phyloP scores from a whole-genome alignment of 2,329 filamentous ascomycete genomes.

The Ciborinia camelliae region DNA sequence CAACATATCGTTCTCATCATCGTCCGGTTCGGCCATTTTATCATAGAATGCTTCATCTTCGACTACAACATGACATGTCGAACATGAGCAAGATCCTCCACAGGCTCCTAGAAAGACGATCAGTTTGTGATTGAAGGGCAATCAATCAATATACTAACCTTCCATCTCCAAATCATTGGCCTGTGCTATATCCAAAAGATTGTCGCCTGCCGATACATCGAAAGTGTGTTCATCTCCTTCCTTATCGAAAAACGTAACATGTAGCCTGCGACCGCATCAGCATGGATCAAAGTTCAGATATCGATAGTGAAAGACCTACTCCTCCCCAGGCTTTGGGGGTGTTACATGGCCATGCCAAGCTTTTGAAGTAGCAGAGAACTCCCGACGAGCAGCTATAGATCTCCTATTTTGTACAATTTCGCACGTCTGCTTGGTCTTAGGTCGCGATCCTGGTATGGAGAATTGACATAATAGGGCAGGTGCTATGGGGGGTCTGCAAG shows the following conservation, averaged over 20 bases:
- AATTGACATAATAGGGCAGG: conserved; percentile 11
- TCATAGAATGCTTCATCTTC: conserved; percentile 61
- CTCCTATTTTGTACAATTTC: conserved; percentile 8
- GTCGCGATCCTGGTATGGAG: conserved; percentile 13
- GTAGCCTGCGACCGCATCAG: conserved; percentile 54
- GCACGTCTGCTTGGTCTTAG: conserved; percentile 12
- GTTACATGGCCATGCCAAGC: conserved; percentile 74
- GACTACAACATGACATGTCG: conserved; percentile 72
- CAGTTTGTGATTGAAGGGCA: not conserved
- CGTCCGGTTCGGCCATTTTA: conserved; percentile 57
- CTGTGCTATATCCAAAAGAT: conserved; percentile 91
- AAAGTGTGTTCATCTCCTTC: conserved; percentile 73
- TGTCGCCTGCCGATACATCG: conserved; percentile 81
- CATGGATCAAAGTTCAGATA: not conserved
- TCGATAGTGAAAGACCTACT: conserved; percentile 55
- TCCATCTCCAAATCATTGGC: conserved; percentile 97
- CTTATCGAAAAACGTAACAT: conserved; percentile 92
- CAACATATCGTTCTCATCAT: conserved; percentile 69
- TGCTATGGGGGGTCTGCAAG: conserved; percentile 10
- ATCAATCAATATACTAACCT: conserved; percentile 46
- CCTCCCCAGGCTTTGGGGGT: conserved; percentile 84
- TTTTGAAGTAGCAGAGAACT: conserved; percentile 63
- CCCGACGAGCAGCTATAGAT: conserved; percentile 25
- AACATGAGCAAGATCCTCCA: conserved; percentile 76
- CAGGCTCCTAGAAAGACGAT: conserved; percentile 62